A percentile compares a stretch with the other conserved stretches of the same genome.
These are phyloP conservation scores for Verticillium albo-atrum DNA, from an alignment of 2,329 filamentous ascomycete species.

Conservation along the genomic window DNA sequence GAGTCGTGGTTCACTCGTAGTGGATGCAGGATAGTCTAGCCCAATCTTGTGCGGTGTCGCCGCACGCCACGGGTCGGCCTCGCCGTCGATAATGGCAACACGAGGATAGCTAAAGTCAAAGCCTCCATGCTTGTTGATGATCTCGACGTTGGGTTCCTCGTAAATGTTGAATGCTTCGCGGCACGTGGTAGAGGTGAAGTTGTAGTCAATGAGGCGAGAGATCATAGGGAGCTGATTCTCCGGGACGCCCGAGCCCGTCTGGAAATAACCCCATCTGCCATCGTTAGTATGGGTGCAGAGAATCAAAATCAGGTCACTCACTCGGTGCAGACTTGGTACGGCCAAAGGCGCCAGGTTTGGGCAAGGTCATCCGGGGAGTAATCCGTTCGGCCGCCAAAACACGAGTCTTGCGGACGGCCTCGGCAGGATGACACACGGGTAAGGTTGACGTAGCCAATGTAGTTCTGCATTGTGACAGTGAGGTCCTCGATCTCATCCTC, in stretches of 20 bases:
- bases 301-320: constrained; percentile 19
- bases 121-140: constrained; percentile 73
- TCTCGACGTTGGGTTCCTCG: constrained; percentile 53
- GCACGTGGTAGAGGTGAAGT: constrained; percentile 61
- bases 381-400: constrained; percentile 20
- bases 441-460: constrained; percentile 39
- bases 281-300: background rate
- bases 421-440: constrained; percentile 19
- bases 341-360: constrained; percentile 37
- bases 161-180: constrained; percentile 66
- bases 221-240: constrained; percentile 60
- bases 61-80: constrained; percentile 75
- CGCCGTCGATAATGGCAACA: constrained; percentile 72
- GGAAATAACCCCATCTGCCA: constrained; percentile 70
- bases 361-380: constrained; percentile 6
- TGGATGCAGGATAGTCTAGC: constrained; percentile 51
- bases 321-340: constrained; percentile 52
- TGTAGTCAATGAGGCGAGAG: constrained; percentile 63
- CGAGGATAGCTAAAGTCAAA: constrained; percentile 69
- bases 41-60: constrained; percentile 67
- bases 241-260: constrained; percentile 68
- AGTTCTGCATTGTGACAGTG: constrained; percentile 44
- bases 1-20: constrained; percentile 64
- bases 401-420: constrained; percentile 26
- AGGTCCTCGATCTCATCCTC: constrained; percentile 30